Conservation (phyloP, 805 yeast species). For the Metschnikowia lochheadii region DNA sequence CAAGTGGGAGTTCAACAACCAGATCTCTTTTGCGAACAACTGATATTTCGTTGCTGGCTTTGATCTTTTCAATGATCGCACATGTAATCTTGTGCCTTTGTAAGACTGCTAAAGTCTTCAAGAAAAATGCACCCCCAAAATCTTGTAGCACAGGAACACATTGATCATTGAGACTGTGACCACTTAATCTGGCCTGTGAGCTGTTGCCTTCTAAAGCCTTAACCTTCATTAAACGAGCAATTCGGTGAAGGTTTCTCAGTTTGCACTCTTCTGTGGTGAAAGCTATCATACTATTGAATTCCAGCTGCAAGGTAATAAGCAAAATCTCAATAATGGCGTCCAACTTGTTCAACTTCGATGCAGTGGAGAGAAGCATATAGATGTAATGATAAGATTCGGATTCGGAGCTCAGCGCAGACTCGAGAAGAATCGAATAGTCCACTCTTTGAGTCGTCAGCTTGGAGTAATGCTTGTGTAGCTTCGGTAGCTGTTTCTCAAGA, state of each 20-base stretch:
- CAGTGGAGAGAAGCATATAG: conserved; percentile 49
- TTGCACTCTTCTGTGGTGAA: conserved; percentile 64
- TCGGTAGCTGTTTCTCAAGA: conserved; percentile 26
- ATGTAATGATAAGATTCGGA: conserved; percentile 52
- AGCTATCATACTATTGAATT: conserved; percentile 59
- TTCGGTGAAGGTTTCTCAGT: conserved; percentile 43
- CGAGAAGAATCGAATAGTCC: conserved; percentile 30
- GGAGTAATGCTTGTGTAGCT: conserved; percentile 22
- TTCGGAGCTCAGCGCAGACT: conserved; percentile 24
- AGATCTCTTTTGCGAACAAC: conserved; percentile 11
- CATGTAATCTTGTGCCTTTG: conserved; percentile 67
- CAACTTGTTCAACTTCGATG: conserved; percentile 58
- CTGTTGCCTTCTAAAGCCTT: conserved; percentile 25
- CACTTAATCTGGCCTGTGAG: conserved; percentile 22
- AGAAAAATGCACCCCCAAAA: conserved; percentile 66
- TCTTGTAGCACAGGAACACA: conserved; percentile 59
- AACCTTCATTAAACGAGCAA: conserved; percentile 28
- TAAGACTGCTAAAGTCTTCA: conserved; percentile 55
- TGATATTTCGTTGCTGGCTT: conserved; percentile 19
- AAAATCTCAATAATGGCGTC: conserved; percentile 55
- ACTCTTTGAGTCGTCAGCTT: conserved; percentile 15
- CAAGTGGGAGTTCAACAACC: conserved; percentile 1
- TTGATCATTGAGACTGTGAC: conserved; percentile 40
- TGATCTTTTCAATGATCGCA: conserved; percentile 46
- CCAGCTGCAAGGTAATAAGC: conserved; percentile 52